Evolutionary conservation across 116 monocot genomes (phyloP), one percentile per base, ranked within the genome.

Genomic region (Papilionanthe hybrid): DNA sequence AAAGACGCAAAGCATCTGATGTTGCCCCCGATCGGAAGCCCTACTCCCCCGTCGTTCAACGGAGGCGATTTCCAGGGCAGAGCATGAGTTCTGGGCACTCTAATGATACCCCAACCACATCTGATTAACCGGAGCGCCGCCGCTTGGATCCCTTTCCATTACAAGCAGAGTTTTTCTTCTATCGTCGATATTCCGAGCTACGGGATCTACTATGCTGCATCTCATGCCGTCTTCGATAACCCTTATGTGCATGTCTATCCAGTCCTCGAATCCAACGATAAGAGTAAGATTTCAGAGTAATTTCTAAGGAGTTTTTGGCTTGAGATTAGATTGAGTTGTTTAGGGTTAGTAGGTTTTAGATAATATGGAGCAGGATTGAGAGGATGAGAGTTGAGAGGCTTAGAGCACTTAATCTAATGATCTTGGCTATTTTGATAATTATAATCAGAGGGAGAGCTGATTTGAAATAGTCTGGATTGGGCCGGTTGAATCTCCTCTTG

Each of bases 241-340:
- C 91, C 91, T 30, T 94, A 94, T 42, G 88, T 91, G 10, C 83
- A 83, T 7, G 75, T 79, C 18, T 73, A 89, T 13, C 84, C 91
- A 17, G 76, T 76, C 7, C 73, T 86, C 9, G 82, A 74, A 67
- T 85, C 90, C 45, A 66, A 76, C 19, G 81, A 79, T 18, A 89
- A 83, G 82, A 72, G 94, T 94, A 58, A 72, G 56, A 20, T 44
- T 60, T 60, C 9, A 22, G 60, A 60, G 22, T 22, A 50, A 66
- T 29, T 23, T 71, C 2, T 53, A 15, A 53, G 17, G 8, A 19
- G 4, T 49, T 25, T n/a, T 72, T 45, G 17, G 47, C 11, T 48
- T 20, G 23, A 43, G 48, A 67, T 71, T 60, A 22, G 22, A 15
- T 60, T 60, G 7, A 23, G 60, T 7, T 60, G 22, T 60, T 5